Conservation (phyloP, 2,329 filamentous ascomycete genomes). For the Cordyceps tenuipes region DNA sequence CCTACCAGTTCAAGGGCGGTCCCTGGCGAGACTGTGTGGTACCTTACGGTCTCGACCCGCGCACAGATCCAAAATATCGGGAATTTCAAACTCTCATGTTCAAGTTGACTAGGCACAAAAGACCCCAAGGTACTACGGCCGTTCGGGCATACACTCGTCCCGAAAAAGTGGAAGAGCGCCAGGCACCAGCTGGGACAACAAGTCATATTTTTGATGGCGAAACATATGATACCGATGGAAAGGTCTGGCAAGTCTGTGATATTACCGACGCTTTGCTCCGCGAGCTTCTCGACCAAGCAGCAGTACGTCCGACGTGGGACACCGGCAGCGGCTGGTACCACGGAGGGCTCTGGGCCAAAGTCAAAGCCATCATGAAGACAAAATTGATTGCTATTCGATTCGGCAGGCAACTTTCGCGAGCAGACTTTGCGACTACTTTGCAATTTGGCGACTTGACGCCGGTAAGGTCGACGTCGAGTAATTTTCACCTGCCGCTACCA, state of each 20-base stretch:
- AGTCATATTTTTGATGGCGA: conserved; percentile 80
- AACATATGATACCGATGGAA: conserved; percentile 67
- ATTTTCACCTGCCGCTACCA: conserved; percentile 26
- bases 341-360: conserved; percentile 73
- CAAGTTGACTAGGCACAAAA: conserved; percentile 52
- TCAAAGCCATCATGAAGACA: conserved; percentile 77
- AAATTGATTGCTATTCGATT: conserved; percentile 66
- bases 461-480: conserved; percentile 21
- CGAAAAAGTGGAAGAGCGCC: conserved; percentile 31
- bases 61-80: conserved; percentile 65
- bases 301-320: conserved; percentile 52
- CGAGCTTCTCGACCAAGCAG: conserved; percentile 54
- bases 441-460: conserved; percentile 28
- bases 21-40: conserved; percentile 88
- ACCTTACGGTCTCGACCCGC: conserved; percentile 78
- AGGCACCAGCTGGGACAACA: conserved; percentile 21
- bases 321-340: conserved; percentile 74
- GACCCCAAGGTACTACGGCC: conserved; percentile 33
- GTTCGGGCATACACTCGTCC: conserved; percentile 12
- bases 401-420: conserved; percentile 37
- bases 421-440: conserved; percentile 28
- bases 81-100: conserved; percentile 87
- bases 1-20: conserved; percentile 86
- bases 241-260: conserved; percentile 92
- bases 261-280: conserved; percentile 71